Evolutionary conservation across 2,329 filamentous ascomycete genomes (phyloP), one percentile per base, ranked within the genome.

Genomic region (Paracamarosporium sp.): DNA sequence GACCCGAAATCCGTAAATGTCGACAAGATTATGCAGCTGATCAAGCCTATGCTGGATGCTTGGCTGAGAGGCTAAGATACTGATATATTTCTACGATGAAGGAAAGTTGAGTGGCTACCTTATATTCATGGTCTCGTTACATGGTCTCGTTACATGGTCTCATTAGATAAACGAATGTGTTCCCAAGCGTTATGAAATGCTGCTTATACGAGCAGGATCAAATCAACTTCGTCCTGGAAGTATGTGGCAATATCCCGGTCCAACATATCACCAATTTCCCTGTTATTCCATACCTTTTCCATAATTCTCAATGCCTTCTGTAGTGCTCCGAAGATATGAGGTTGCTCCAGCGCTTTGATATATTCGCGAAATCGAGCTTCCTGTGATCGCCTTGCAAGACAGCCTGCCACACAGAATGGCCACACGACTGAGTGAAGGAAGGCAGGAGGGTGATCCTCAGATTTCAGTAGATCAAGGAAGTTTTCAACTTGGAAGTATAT

Each of bases 271-370:
- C 11, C 54, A 3, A 31, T 22, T 22, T 63, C 54, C 73, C 55
- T 53, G 33, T 53, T 57, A 15, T 48, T 52, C 77, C 76, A 78
- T 30, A 73, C 74, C 51, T 68, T 65, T 52, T 76, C 69, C 75
- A 78, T 78, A 27, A 78, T 72, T 24, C 70, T 65, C 6, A 77
- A 57, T 13, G 71, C 72, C 43, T 72, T 65, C 3, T 60, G 63
- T 41, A 67, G 50, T 3, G 71, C 63, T 8, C 71, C 67, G 45
- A 74, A 71, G 12, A 69, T 44, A 11, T 59, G 60, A 8, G 62
- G 64, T 12, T 57, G 56, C 15, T 57, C 55, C 33, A 71, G 52
- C 8, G 50, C 41, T 11, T 69, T 59, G 0, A 61, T 65, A 48
- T 73, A 57, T 5, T 35, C 50, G 13, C 67, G 68, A 31, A 76